phyloP scores from a whole-genome alignment of 2,329 filamentous ascomycete species.

The Hortaea sp. region DNA sequence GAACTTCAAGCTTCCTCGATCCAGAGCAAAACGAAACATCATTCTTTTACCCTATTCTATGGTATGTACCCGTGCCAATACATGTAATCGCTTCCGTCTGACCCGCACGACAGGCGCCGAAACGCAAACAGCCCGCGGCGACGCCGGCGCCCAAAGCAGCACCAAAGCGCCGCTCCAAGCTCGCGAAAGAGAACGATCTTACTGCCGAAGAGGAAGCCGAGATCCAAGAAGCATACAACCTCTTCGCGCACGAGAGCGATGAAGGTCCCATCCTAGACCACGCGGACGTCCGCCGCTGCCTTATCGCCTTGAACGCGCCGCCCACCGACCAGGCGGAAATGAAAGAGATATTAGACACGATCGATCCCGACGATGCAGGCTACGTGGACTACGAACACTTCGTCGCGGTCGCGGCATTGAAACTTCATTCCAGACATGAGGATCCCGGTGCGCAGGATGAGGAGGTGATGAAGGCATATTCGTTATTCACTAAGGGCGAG shows the following conservation, averaged over 20 bases:
- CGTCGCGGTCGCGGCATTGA: conserved; percentile 77
- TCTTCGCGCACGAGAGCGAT: conserved; percentile 48
- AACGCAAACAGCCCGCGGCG: conserved; percentile 20
- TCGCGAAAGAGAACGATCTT: conserved; percentile 86
- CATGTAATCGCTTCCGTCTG: neutral
- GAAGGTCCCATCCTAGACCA: conserved; percentile 28
- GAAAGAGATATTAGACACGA: conserved; percentile 62
- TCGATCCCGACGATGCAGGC: conserved; percentile 75
- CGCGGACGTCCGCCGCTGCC: conserved; percentile 37
- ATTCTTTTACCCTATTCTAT: neutral
- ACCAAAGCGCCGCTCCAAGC: conserved; percentile 63
- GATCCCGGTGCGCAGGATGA: conserved; percentile 40
- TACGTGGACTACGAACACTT: conserved; percentile 72
- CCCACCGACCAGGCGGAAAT: conserved; percentile 57
- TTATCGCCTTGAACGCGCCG: conserved; percentile 65
- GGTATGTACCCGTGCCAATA: neutral
- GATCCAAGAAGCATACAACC: conserved; percentile 78
- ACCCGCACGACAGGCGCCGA: conserved; percentile 14
- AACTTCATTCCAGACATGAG: conserved; percentile 54
- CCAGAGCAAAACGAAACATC: too few relatives aligned
- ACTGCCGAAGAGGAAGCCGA: conserved; percentile 75
- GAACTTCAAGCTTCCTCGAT: too few relatives aligned
- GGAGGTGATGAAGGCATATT: conserved; percentile 75
- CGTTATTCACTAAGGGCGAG: conserved; percentile 59
- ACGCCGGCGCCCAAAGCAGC: conserved; percentile 18